Conservation (phyloP, 1,284 basidiomycete genomes). For the Paramarasmius palmivorus region DNA sequence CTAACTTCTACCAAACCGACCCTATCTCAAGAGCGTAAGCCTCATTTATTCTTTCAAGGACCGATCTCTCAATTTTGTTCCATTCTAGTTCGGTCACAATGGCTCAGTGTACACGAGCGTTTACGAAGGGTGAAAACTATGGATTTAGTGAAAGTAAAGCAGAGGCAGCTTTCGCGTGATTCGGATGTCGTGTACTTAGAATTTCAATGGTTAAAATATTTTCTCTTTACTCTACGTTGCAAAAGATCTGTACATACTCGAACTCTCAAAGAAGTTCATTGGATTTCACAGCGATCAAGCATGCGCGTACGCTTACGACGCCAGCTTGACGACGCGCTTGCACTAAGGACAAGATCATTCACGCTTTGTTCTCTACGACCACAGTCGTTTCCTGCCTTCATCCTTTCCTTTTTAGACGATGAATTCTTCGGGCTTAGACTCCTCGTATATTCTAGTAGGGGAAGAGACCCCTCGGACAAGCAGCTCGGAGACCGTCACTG, state of each 20-base stretch:
- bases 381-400: no score
- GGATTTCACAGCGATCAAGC: no score
- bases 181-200: neutral
- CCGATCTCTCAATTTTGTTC: constrained; percentile 4
- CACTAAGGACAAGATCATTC: no score
- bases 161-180: constrained; percentile 48
- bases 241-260: no score
- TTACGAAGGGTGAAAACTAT: constrained; percentile 65
- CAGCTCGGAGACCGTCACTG: neutral
- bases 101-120: constrained; percentile 82
- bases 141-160: constrained; percentile 38
- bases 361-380: no score
- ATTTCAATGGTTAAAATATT: no score
- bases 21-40: constrained; percentile 83
- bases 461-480: neutral
- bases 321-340: no score
- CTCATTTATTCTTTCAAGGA: constrained; percentile 10
- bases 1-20: constrained; percentile 97
- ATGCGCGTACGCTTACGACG: no score
- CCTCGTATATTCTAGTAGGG: neutral
- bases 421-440: neutral
- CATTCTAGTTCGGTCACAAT: constrained; percentile 75
- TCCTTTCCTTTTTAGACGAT: neutral
- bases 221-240: no score
- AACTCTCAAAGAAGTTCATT: no score